A percentile compares a stretch with the other conserved stretches of the same genome.
Conservation (phyloP, 345 rosid genomes). For the Citrus glauca region DNA sequence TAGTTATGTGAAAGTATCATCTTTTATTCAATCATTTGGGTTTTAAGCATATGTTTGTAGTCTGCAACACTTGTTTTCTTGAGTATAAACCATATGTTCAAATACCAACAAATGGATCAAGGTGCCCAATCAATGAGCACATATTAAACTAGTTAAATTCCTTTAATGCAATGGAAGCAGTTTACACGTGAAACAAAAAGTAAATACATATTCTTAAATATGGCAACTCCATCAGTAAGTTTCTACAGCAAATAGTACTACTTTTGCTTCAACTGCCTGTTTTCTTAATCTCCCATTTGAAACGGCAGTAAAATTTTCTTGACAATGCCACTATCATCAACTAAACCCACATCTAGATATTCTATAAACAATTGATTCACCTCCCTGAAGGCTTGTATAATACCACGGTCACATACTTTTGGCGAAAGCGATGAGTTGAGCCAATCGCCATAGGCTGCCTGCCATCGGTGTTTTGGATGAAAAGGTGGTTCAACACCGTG, state of each 20-base stretch:
- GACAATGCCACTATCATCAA: slow-evolving; percentile 6
- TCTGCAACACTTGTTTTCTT: background rate
- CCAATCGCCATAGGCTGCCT: slow-evolving; percentile 38
- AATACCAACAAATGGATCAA: background rate
- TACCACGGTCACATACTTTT: slow-evolving; percentile 43
- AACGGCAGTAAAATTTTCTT: slow-evolving; percentile 5
- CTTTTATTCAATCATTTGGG: background rate
- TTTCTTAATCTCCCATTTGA: background rate
- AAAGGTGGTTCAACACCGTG: slow-evolving; percentile 40
- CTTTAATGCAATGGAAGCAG: background rate
- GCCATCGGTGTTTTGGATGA: slow-evolving; percentile 25
- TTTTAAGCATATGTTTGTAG: slow-evolving; percentile 10
- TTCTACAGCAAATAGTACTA: slow-evolving; percentile 7
- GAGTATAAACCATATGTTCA: background rate
- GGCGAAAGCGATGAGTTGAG: slow-evolving; percentile 41
- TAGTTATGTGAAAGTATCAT: background rate
- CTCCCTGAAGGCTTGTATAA: slow-evolving; percentile 39
- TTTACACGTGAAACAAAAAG: background rate
- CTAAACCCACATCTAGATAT: background rate
- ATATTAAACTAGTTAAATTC: background rate
- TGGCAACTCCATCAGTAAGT: slow-evolving; percentile 7
- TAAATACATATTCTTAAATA: background rate
- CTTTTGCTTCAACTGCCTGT: background rate
- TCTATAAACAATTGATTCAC: slow-evolving; percentile 15
- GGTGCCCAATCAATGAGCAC: background rate